Base-by-base conservation (phyloP, 2,329 filamentous ascomycete genomes). In the Sporothrix luriei region DNA sequence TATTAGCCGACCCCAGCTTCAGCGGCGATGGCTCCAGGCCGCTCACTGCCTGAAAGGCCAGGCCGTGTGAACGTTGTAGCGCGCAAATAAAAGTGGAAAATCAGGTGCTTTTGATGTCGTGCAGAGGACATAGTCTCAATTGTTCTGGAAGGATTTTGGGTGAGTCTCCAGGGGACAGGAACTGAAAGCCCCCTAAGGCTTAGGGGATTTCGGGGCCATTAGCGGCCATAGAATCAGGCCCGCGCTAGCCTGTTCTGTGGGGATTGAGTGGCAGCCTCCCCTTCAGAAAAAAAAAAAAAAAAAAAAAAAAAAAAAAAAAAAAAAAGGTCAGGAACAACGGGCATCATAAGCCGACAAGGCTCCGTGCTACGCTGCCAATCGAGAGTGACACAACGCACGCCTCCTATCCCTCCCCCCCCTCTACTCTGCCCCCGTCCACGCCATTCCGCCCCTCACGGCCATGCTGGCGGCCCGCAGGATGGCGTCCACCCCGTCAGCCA, bases 381-480 rank as follows among this genome's bases (percentile, higher is more conserved):
- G 29, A 43, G 26, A 38, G 16, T 13, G 14, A 54, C 48, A 14
- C 13, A n/a, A 48, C 59, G 6, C 64, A 54, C 7, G 10, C 38
- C 10, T n/a, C 4, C 52, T 48, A 19, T n/a, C 6, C 19, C 46
- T 14, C 4, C 1, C 16, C 48, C 9, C 5, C 46, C 16, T 19
- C 19, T 21, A 9, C n/a, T 46, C 33, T 5, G 21, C 13, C 49
- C 33, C 29, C 52, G 4, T n/a, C n/a, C 57, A 16, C 19, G 19
- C 33, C 24, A 5, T 46, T 14, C 19, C 55, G 3, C 46, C n/a
- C 49, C 52, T 4, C 19, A 48, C 62, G 66, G 64, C 59, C 61
- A 74, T 74, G 73, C 74, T 74, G 72, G 73, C 71, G 62, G 73
- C 72, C 61, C 72, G 71, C 59, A 74, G 71, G 59, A 77, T 77